Conservation (phyloP, 805 yeast species). For the Teunomyces atbi region DNA sequence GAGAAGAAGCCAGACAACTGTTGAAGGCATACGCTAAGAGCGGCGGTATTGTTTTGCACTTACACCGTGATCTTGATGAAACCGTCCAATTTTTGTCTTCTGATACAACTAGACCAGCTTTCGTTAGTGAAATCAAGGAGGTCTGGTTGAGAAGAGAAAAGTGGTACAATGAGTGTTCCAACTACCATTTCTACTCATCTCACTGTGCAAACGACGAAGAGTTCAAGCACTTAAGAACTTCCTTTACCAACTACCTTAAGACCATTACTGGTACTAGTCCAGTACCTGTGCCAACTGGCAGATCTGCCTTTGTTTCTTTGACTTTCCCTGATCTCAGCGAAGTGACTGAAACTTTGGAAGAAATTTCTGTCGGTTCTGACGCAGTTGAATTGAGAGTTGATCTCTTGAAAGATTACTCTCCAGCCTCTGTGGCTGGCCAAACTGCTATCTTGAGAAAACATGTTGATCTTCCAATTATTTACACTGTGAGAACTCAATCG, state of each 20-base stretch:
- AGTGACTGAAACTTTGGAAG: conserved; percentile 45
- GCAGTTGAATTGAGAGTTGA: conserved; percentile 88
- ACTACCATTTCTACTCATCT: conserved; percentile 71
- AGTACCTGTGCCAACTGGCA: conserved; percentile 38
- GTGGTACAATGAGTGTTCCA: conserved; percentile 80
- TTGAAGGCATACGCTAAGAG: conserved; percentile 51
- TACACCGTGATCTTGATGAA: conserved; percentile 83
- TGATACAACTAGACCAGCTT: conserved; percentile 89
- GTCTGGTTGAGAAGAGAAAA: conserved; percentile 84
- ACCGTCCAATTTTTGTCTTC: conserved; percentile 70
- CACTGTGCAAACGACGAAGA: conserved; percentile 59
- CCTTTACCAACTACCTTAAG: conserved; percentile 57
- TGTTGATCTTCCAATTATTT: conserved; percentile 71
- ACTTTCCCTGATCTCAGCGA: conserved; percentile 61
- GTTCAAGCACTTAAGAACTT: conserved; percentile 52
- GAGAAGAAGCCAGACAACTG: conserved; percentile 58
- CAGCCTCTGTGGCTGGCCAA: conserved; percentile 68
- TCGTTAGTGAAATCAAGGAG: conserved; percentile 68
- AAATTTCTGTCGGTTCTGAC: conserved; percentile 63
- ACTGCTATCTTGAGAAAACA: conserved; percentile 65
- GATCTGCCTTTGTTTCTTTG: conserved; percentile 72
- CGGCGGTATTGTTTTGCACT: conserved; percentile 83
- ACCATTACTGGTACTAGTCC: conserved; percentile 57
- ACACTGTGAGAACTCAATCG: conserved; percentile 69
- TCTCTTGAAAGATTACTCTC: conserved; percentile 49